phyloP scores from a whole-genome alignment of 306 rosid species.

The Cicer bijugum region DNA sequence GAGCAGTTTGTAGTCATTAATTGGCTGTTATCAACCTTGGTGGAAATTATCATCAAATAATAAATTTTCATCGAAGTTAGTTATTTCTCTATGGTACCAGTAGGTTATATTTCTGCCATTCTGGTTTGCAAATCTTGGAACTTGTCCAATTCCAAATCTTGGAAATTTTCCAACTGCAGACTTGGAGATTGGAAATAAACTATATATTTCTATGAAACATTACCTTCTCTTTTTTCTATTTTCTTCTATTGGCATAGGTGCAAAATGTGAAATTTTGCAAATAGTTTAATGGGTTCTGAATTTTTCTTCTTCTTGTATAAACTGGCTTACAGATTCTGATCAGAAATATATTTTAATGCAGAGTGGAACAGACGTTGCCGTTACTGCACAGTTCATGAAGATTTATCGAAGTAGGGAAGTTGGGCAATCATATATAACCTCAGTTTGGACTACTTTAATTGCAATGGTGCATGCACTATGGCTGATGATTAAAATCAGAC shows the following conservation, averaged over 20 bases:
- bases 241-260: constrained; percentile 17
- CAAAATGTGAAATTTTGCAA: constrained; percentile 7
- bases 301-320: constrained; percentile 36
- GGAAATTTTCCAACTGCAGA: constrained; percentile 4
- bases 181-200: constrained; percentile 27
- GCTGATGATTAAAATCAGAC: constrained; percentile 84
- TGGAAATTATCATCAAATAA: constrained; percentile 24
- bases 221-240: constrained; percentile 28
- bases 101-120: constrained; percentile 27
- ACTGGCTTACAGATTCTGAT: constrained; percentile 35
- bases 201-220: not conserved
- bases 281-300: constrained; percentile 21
- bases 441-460: constrained; percentile 80
- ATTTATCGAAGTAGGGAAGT: constrained; percentile 93
- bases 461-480: constrained; percentile 74
- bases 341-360: constrained; percentile 47
- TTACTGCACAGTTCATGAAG: constrained; percentile 72
- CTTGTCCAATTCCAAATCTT: constrained; percentile 1
- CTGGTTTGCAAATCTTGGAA: constrained; percentile 9
- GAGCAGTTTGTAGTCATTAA: constrained; percentile 3
- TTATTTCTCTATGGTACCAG: constrained; percentile 9
- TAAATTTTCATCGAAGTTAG: constrained; percentile 6
- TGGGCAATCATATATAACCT: constrained; percentile 91
- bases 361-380: constrained; percentile 50
- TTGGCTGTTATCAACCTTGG: constrained; percentile 8